phyloP scores from a whole-genome alignment of 305 asterid species.

The Plantago coronopus region DNA sequence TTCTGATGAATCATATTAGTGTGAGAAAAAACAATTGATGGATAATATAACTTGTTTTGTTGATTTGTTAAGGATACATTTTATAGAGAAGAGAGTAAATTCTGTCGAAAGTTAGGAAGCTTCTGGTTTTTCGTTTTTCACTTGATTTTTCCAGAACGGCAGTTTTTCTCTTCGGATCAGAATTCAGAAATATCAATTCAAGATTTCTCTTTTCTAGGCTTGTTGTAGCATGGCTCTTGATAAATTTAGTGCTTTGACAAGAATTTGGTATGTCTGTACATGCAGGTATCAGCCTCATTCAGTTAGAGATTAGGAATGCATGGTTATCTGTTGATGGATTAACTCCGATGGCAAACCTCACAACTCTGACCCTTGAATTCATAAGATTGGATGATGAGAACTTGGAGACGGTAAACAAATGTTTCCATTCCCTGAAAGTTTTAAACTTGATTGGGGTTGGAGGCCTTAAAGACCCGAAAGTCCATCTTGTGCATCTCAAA shows the following conservation, averaged over 20 bases:
- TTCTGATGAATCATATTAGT: too few species aligned
- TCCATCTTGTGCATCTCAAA: constrained; percentile 50
- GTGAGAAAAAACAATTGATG: too few species aligned
- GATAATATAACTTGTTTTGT: too few species aligned
- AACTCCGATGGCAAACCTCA: constrained; percentile 54
- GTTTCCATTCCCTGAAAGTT: constrained; percentile 51
- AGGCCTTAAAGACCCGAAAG: constrained; percentile 68
- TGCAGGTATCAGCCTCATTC: constrained; percentile 55
- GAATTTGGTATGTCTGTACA: constrained; percentile 14
- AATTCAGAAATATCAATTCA: not conserved
- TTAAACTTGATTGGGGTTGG: constrained; percentile 74
- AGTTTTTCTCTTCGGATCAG: not conserved
- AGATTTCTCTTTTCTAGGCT: not conserved
- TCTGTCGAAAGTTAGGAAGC: too few species aligned
- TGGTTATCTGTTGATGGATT: constrained; percentile 68
- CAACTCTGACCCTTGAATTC: constrained; percentile 60
- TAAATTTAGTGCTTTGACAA: constrained; percentile 11
- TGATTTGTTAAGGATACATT: too few species aligned
- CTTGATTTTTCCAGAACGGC: not conserved
- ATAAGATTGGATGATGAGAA: constrained; percentile 78
- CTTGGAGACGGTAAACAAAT: constrained; percentile 49
- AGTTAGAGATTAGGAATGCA: constrained; percentile 58
- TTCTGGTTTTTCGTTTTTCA: not conserved
- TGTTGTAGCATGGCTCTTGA: not conserved
- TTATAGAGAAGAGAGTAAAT: too few species aligned